Conservation (phyloP, 305 asterid genomes). For the Rubia peregrina region DNA sequence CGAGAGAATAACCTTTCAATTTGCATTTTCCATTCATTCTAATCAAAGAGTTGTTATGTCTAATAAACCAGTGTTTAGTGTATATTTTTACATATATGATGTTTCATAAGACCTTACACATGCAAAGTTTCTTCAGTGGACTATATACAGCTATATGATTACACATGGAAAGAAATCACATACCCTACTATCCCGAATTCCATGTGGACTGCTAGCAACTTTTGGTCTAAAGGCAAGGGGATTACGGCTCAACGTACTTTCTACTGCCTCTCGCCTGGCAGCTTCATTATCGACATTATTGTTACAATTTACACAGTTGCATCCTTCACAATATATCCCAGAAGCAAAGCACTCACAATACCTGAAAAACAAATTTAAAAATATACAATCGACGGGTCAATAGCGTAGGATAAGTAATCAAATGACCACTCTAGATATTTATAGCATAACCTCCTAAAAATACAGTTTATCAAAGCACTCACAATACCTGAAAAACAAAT, state of each 20-base stretch:
- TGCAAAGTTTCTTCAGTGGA: not conserved
- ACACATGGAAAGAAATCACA: conserved; percentile 16
- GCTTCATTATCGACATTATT: conserved; percentile 82
- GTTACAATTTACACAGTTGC: conserved; percentile 87
- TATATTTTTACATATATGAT: not conserved
- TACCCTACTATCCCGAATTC: conserved; percentile 78
- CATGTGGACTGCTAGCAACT: conserved; percentile 92
- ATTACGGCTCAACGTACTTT: conserved; percentile 87
- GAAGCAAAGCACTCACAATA: conserved; percentile 97
- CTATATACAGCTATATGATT: not conserved
- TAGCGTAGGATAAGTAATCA: not conserved
- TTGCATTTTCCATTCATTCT: not conserved
- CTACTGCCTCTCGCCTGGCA: conserved; percentile 90
- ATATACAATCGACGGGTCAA: conserved; percentile 14
- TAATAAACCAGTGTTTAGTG: not conserved
- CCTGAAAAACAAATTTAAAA: conserved; percentile 37
- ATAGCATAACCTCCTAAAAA: not conserved
- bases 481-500: no score
- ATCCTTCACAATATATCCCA: conserved; percentile 86
- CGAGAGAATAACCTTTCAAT: not conserved
- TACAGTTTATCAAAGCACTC: not conserved
- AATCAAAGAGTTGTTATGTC: not conserved
- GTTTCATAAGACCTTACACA: not conserved
- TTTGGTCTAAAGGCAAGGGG: conserved; percentile 97
- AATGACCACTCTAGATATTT: not conserved